Conservation (phyloP, 2,329 filamentous ascomycete species). For the Cryphonectria japonica region DNA sequence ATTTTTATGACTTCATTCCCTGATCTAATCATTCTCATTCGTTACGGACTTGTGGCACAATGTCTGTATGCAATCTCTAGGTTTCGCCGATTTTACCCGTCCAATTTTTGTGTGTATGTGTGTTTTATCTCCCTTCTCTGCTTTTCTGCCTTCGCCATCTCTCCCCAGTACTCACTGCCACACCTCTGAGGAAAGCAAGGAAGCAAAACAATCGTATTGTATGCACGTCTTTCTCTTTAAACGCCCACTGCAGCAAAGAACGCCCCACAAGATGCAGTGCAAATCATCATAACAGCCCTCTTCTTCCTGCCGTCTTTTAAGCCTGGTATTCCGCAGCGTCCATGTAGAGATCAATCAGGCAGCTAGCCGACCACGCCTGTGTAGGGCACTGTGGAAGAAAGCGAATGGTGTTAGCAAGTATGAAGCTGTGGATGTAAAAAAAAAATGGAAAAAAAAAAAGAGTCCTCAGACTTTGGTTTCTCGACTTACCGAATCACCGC, state of each 20-base stretch:
- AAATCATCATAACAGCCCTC: not conserved
- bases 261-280: not conserved
- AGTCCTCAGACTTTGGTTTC: not conserved
- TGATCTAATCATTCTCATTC: not conserved
- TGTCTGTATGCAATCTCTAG: not conserved
- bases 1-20: not conserved
- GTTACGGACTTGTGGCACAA: not conserved
- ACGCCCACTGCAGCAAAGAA: not conserved
- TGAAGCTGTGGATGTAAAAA: not conserved
- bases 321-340: constrained; percentile 70
- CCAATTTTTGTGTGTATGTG: not conserved
- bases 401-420: constrained; percentile 6
- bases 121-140: not conserved
- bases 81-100: not conserved
- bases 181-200: not conserved
- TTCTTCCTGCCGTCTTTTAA: constrained; percentile 15
- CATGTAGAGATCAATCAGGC: constrained; percentile 94
- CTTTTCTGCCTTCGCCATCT: not conserved
- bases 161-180: not conserved
- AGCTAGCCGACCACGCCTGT: constrained; percentile 94
- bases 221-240: not conserved
- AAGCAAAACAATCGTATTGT: not conserved
- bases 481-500: constrained; percentile 78
- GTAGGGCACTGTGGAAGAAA: constrained; percentile 73
- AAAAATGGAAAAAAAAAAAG: too few species aligned